These are phyloP conservation scores for Orbilia blumenaviensis DNA, from an alignment of 2,329 filamentous ascomycete genomes.

Conservation along the genomic window DNA sequence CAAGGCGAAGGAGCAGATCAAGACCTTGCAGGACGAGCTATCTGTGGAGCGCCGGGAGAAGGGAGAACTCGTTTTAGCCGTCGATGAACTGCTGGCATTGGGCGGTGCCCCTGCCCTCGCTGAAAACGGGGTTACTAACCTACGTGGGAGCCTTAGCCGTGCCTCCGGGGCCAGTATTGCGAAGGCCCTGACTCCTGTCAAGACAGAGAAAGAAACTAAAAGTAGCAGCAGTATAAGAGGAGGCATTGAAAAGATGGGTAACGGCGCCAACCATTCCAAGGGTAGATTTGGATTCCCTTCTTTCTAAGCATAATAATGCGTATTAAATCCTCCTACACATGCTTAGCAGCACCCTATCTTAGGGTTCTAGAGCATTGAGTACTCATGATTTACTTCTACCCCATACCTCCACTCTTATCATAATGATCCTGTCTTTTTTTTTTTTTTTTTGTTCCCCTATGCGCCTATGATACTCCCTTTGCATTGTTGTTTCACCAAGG, in stretches of 20 bases:
- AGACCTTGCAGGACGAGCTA: slow-evolving; percentile 76
- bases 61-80: slow-evolving; percentile 80
- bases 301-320: too few species aligned
- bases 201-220: slow-evolving; percentile 51
- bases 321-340: neutral
- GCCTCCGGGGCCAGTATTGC: slow-evolving; percentile 59
- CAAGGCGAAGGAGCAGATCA: slow-evolving; percentile 67
- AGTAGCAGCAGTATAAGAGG: slow-evolving; percentile 54
- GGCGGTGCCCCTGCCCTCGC: slow-evolving; percentile 62
- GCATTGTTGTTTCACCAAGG: slow-evolving; percentile 27
- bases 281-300: slow-evolving; percentile 45
- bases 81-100: slow-evolving; percentile 84
- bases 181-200: slow-evolving; percentile 50
- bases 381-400: neutral
- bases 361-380: neutral
- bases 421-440: neutral
- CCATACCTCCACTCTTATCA: neutral
- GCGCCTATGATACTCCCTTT: slow-evolving; percentile 29
- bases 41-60: slow-evolving; percentile 82
- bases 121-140: slow-evolving; percentile 62
- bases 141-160: slow-evolving; percentile 59
- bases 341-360: neutral
- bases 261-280: slow-evolving; percentile 39
- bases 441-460: too few species aligned
- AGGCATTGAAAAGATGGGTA: slow-evolving; percentile 57